Evolutionary conservation across 1,284 basidiomycete genomes (phyloP).

Genomic region (Cutaneotrichosporon sp.): DNA sequence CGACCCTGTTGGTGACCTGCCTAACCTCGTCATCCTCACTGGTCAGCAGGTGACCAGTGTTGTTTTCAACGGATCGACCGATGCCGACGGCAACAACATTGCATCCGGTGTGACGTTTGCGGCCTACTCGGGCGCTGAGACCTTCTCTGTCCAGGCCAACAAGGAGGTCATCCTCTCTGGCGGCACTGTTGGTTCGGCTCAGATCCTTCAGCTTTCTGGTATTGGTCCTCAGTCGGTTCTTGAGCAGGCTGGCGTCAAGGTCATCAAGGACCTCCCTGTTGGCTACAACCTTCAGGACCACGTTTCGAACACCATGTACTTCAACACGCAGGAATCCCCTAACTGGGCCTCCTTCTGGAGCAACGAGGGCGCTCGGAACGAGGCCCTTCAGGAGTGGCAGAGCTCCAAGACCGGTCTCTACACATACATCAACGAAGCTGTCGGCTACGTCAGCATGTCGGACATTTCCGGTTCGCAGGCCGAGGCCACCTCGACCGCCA

Average conservation of each 20-base stretch:
- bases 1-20: constrained; percentile 56
- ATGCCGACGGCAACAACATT: constrained; percentile 48
- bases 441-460: constrained; percentile 15
- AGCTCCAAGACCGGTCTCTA: constrained; percentile 34
- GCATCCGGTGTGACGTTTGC: constrained; percentile 60
- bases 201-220: constrained; percentile 65
- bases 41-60: constrained; percentile 60
- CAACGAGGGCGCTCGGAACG: constrained; percentile 22
- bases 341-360: constrained; percentile 40
- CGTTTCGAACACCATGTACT: constrained; percentile 48
- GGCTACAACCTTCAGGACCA: constrained; percentile 73
- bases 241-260: constrained; percentile 52
- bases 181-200: constrained; percentile 61
- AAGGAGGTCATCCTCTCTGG: constrained; percentile 53
- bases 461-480: constrained; percentile 26
- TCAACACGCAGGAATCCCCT: constrained; percentile 19
- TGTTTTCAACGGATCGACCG: constrained; percentile 55
- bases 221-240: constrained; percentile 62
- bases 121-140: constrained; percentile 34
- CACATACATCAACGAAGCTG: constrained; percentile 48
- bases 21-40: constrained; percentile 60
- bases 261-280: constrained; percentile 58
- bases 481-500: constrained; percentile 26
- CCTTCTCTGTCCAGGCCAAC: constrained; percentile 53
- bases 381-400: constrained; percentile 28